These are phyloP conservation scores for Malassezia restricta DNA, from an alignment of 1,284 basidiomycete genomes.

Conservation along the genomic window DNA sequence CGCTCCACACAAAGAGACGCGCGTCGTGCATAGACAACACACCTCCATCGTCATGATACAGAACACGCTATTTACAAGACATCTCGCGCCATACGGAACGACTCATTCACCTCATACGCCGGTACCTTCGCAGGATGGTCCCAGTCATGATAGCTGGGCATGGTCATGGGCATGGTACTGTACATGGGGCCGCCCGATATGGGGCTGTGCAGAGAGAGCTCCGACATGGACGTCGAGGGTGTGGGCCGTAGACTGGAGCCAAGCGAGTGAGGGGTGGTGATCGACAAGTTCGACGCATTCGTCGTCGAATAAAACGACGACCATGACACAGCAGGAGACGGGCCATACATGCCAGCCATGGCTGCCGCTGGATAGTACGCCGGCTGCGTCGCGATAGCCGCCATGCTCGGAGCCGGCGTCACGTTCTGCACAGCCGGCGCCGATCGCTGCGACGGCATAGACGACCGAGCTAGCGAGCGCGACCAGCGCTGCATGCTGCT, in stretches of 20 bases:
- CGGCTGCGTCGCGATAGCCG: background rate
- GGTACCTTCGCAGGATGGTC: background rate
- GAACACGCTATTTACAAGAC: too few relatives aligned
- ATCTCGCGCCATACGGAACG: background rate
- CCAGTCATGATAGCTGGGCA: background rate
- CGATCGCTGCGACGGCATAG: slow-evolving; percentile 7
- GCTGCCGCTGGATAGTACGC: background rate
- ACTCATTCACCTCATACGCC: slow-evolving; percentile 6
- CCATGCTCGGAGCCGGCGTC: background rate
- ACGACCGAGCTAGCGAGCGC: slow-evolving; percentile 4
- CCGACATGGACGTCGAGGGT: slow-evolving; percentile 35
- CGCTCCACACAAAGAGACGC: too few relatives aligned
- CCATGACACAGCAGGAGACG: background rate
- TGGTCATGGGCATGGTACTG: background rate
- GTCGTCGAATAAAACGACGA: slow-evolving; percentile 2
- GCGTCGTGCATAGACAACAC: too few relatives aligned
- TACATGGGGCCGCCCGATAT: background rate
- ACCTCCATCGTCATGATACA: too few relatives aligned
- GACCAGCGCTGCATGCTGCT: background rate
- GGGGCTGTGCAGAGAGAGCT: slow-evolving; percentile 18
- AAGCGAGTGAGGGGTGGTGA: slow-evolving; percentile 12
- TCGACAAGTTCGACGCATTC: slow-evolving; percentile 8
- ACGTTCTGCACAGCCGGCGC: background rate
- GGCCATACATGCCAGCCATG: background rate
- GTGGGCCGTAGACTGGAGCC: slow-evolving; percentile 32